These are phyloP conservation scores for Coemansia sp. DNA, from an alignment of 192 early-diverging fungal genomes.

Conservation along the genomic window DNA sequence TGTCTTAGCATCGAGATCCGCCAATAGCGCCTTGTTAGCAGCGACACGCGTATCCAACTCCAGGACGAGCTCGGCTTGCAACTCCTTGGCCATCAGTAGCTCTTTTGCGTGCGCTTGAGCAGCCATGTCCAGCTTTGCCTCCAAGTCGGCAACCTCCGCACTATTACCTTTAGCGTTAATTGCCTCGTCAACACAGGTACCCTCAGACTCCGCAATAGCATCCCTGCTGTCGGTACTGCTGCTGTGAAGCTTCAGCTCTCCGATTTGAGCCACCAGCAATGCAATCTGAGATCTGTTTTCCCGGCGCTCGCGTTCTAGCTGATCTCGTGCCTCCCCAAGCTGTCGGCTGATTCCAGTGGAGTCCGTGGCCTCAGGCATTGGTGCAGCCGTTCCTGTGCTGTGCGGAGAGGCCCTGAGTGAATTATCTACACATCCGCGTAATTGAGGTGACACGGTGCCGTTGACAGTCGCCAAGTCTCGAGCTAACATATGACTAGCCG, in stretches of 20 bases:
- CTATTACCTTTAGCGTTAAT: background rate
- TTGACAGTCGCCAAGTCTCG: constrained; percentile 32
- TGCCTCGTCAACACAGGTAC: background rate
- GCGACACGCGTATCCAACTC: constrained; percentile 9
- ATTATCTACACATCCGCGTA: background rate
- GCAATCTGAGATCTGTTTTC: constrained; percentile 22
- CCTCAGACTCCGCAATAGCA: background rate
- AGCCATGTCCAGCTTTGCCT: constrained; percentile 1
- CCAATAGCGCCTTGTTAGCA: constrained; percentile 9
- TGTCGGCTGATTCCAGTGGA: constrained; percentile 11
- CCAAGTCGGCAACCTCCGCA: constrained; percentile 15
- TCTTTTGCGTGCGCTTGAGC: constrained; percentile 1
- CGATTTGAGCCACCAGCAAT: constrained; percentile 24
- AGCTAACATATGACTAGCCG: constrained; percentile 60
- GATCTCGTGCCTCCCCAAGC: constrained; percentile 22
- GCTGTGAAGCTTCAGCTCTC: constrained; percentile 12
- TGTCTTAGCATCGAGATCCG: constrained; percentile 13
- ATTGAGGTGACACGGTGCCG: constrained; percentile 19
- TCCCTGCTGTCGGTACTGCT: background rate
- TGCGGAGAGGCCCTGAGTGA: constrained; percentile 1
- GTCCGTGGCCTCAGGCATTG: background rate
- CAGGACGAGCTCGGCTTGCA: background rate
- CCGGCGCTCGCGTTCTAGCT: constrained; percentile 40
- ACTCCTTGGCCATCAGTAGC: constrained; percentile 3
- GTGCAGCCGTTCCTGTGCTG: background rate